Evolutionary conservation across 257 asterid species (phyloP), one percentile per base, ranked within the genome.

Genomic region (Gardenia jasminoides): DNA sequence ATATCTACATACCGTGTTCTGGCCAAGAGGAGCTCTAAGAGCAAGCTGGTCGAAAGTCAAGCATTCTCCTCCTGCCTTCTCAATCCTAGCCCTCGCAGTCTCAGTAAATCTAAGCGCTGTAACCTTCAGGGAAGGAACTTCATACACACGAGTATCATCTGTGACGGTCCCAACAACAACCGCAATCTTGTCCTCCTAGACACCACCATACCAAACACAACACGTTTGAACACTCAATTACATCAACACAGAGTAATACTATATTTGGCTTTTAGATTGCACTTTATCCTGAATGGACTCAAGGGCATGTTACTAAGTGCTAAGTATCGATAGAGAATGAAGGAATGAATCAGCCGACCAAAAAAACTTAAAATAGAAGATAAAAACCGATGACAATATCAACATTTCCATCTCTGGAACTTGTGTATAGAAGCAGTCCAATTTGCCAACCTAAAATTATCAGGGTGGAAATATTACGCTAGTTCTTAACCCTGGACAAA

Each of bases 31-130:
- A 24, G 98, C 98, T 73, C 88, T 89, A 19, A 94, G 97, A 76
- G 99, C 99, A 12, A 94, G 92, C 92, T 93, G 97, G 74, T 94
- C 99, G 36, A 94, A 94, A 0, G 99, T 93, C 83, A 94, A 67
- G 39, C 99, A 94, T 84, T 94, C 98, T 3, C 97, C 99, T 30
- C 99, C 97, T 0, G 97, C 97, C 88, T 93, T 94, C 93, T 91
- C 99, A 70, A 94, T 90, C 80, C 99, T 88, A 76, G 99, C 98
- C 79, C 99, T 90, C 1, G 98, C 98, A 0, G 89, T 89, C 87
- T 93, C 95, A 0, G 99, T 94, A 88, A 91, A 93, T 78, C 94
- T 90, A 82, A 94, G 83, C 2, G 98, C 99, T 10, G 93, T 79
- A 33, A 94, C 96, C 86, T 93, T 94, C 20, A 94, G 41, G 4